These are phyloP conservation scores for Aaosphaeria arxii DNA, from an alignment of 2,329 filamentous ascomycete species.

Conservation along the genomic window DNA sequence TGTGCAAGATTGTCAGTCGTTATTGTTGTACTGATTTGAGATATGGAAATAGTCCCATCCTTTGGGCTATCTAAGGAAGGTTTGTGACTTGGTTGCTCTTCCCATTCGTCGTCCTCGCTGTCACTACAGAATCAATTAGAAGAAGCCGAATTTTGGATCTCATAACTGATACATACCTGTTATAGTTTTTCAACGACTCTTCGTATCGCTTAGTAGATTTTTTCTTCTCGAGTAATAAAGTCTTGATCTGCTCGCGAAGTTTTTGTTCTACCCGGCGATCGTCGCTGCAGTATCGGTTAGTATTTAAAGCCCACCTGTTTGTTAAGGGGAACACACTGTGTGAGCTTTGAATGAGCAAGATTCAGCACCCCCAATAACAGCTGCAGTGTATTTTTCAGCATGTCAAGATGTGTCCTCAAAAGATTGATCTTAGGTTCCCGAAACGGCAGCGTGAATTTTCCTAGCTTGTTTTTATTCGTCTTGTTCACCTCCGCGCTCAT, in stretches of 20 bases:
- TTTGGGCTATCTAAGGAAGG: no score
- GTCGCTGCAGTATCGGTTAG: conserved; percentile 5
- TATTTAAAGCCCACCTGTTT: neutral
- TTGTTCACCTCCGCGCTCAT: conserved; percentile 22
- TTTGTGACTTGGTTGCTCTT: neutral
- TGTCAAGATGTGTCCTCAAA: conserved; percentile 25
- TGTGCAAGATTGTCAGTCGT: conserved; percentile 14
- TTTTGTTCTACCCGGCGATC: conserved; percentile 19
- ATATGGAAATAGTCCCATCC: neutral
- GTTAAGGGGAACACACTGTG: conserved; percentile 6
- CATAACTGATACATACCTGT: neutral
- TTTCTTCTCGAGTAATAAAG: conserved; percentile 19
- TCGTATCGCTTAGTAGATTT: conserved; percentile 21
- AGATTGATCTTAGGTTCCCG: conserved; percentile 29
- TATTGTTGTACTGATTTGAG: conserved; percentile 15
- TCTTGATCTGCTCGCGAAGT: conserved; percentile 25
- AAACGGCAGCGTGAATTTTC: conserved; percentile 25
- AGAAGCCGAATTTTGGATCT: neutral
- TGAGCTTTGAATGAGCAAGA: conserved; percentile 22
- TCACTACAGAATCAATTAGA: conserved; percentile 1
- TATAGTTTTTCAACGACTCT: conserved; percentile 16
- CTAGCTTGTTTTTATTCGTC: conserved; percentile 20
- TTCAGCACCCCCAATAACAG: conserved; percentile 27
- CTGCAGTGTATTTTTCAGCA: conserved; percentile 27
- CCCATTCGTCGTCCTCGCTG: conserved; percentile 2